phyloP scores from a whole-genome alignment of 805 yeast genomes.

The Grigorovia transvaalensis region DNA sequence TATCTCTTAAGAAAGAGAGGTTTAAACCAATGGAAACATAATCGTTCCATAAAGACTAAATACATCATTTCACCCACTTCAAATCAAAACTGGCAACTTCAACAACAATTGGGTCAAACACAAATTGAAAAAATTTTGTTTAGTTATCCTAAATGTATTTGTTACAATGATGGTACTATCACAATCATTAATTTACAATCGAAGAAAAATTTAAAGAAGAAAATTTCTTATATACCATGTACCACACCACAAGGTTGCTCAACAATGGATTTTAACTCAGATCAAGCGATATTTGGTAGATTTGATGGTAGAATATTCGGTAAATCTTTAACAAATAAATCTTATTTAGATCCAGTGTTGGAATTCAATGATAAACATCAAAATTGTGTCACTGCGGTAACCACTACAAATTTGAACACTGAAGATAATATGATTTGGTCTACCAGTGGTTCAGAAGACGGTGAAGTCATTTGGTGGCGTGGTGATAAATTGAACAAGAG shows the following conservation, averaged over 20 bases:
- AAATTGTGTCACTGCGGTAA: constrained; percentile 25
- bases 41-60: constrained; percentile 26
- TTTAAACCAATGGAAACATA: constrained; percentile 27
- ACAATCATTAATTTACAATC: constrained; percentile 12
- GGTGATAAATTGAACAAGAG: constrained; percentile 15
- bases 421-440: constrained; percentile 13
- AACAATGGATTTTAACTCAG: constrained; percentile 26
- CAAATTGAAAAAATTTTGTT: constrained; percentile 25
- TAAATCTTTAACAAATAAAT: constrained; percentile 25
- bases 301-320: constrained; percentile 29
- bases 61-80: constrained; percentile 21
- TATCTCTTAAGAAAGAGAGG: constrained; percentile 23
- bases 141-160: constrained; percentile 28
- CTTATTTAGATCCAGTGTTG: constrained; percentile 25
- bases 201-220: constrained; percentile 13
- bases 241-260: constrained; percentile 31
- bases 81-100: neutral
- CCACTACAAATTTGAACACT: constrained; percentile 11
- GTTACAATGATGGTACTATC: constrained; percentile 29
- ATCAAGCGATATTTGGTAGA: constrained; percentile 29
- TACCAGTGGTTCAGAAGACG: constrained; percentile 26
- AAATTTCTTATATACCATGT: constrained; percentile 28
- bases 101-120: constrained; percentile 5
- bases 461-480: constrained; percentile 29
- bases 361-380: constrained; percentile 23